A percentile compares a stretch with the other conserved stretches of the same genome.
Evolutionary conservation across 331 rosid genomes (phyloP).

Genomic region (Saraca asoca): DNA sequence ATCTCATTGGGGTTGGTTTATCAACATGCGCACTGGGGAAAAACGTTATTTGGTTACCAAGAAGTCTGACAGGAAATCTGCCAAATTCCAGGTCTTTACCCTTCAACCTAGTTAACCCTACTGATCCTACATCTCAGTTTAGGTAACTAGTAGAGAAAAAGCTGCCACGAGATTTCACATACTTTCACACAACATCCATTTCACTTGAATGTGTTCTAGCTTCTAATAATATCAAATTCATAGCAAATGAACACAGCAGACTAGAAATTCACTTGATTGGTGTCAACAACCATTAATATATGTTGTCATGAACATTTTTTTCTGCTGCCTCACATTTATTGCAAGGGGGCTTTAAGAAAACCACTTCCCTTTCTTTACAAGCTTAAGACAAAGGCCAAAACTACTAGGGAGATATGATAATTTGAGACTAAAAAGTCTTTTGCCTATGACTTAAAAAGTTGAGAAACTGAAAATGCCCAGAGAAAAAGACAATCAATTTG

Average conservation of each 20-base stretch:
- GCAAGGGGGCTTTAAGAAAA: neutral
- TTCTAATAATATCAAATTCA: neutral
- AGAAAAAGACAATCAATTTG: neutral
- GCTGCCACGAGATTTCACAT: neutral
- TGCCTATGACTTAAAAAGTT: neutral
- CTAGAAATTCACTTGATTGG: neutral
- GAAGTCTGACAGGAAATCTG: neutral
- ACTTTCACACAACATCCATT: neutral
- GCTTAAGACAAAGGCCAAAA: neutral
- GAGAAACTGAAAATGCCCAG: neutral
- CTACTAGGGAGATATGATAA: neutral
- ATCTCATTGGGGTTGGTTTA: neutral
- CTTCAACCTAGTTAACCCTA: neutral
- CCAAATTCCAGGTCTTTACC: neutral
- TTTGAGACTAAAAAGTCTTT: neutral
- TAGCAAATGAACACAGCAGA: neutral
- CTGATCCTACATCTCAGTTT: neutral
- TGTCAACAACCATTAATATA: neutral
- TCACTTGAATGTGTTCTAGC: neutral
- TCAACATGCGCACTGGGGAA: neutral
- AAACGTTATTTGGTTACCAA: neutral
- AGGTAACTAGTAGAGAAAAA: neutral
- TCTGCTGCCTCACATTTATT: neutral
- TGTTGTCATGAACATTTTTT: neutral
- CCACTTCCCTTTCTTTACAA: slow-evolving; percentile 3